phyloP scores from a whole-genome alignment of 2,329 filamentous ascomycete genomes.

The Monilinia fructigena region DNA sequence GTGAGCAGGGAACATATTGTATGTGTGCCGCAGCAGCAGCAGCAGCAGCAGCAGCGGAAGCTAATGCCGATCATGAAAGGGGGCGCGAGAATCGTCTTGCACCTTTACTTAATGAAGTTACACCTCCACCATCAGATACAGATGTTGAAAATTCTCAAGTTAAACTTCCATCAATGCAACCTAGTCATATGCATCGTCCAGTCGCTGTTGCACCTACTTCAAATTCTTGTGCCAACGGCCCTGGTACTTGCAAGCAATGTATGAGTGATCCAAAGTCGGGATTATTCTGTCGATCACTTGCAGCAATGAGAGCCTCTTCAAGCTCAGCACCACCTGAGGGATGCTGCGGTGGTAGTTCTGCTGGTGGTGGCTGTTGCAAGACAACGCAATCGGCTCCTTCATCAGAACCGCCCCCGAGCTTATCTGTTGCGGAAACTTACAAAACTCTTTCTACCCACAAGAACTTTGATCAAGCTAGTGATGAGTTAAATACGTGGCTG shows the following conservation, averaged over 20 bases:
- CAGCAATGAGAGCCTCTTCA: conserved; percentile 52
- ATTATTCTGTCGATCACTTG: conserved; percentile 78
- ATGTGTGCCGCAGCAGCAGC: conserved; percentile 68
- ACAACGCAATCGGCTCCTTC: conserved; percentile 34
- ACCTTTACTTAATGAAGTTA: conserved; percentile 50
- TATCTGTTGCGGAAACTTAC: conserved; percentile 75
- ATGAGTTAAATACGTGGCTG: conserved; percentile 74
- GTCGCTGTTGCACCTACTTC: conserved; percentile 27
- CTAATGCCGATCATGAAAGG: conserved; percentile 39
- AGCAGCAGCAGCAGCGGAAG: conserved; percentile 42
- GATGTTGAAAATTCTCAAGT: conserved; percentile 58
- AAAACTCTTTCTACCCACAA: conserved; percentile 75
- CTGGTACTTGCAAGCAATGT: conserved; percentile 78
- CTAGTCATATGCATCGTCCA: conserved; percentile 39
- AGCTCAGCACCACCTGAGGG: conserved; percentile 45
- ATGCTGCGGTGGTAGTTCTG: conserved; percentile 61
- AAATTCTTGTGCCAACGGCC: conserved; percentile 54
- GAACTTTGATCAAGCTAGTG: conserved; percentile 70
- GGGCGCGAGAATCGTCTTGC: conserved; percentile 41
- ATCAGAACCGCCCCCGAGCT: conserved; percentile 45
- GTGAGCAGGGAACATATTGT: conserved; percentile 77
- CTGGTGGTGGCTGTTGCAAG: conserved; percentile 64
- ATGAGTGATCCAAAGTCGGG: conserved; percentile 74
- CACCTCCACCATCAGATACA: conserved; percentile 52
- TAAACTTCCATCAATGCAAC: conserved; percentile 53